Evolutionary conservation across 306 rosid species (phyloP).

Genomic region (Clitoria ternatea): DNA sequence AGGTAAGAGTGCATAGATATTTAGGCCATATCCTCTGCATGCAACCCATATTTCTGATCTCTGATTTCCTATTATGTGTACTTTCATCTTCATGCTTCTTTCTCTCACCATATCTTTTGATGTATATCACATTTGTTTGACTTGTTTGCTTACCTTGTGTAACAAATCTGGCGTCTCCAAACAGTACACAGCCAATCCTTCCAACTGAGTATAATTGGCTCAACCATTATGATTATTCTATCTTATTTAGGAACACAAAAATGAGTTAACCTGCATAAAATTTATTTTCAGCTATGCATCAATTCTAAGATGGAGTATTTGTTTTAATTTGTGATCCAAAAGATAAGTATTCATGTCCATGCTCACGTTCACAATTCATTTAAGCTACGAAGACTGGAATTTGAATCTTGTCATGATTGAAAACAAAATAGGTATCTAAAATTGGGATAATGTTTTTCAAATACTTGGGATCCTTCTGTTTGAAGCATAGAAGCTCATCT

Average conservation of each 20-base stretch:
- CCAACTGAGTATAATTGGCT: constrained; percentile 1
- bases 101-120: constrained; percentile 25
- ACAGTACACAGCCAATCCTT: background rate
- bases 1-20: background rate
- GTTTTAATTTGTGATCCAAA: too few relatives aligned
- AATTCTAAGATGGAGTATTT: background rate
- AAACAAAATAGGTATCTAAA: too few relatives aligned
- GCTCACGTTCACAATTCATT: too few relatives aligned
- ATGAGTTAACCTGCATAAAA: background rate
- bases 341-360: too few relatives aligned
- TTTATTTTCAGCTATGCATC: background rate
- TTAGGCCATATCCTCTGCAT: background rate
- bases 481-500: background rate
- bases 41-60: background rate
- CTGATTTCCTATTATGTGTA: background rate
- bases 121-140: constrained; percentile 32
- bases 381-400: too few relatives aligned
- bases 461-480: background rate
- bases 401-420: too few relatives aligned
- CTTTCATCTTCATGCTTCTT: constrained; percentile 18
- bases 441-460: background rate
- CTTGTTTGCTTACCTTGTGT: background rate
- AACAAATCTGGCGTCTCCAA: background rate
- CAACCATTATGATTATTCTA: background rate
- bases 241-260: background rate